phyloP scores from a whole-genome alignment of 1,284 basidiomycete genomes.

The Rhodotorula glutinis region DNA sequence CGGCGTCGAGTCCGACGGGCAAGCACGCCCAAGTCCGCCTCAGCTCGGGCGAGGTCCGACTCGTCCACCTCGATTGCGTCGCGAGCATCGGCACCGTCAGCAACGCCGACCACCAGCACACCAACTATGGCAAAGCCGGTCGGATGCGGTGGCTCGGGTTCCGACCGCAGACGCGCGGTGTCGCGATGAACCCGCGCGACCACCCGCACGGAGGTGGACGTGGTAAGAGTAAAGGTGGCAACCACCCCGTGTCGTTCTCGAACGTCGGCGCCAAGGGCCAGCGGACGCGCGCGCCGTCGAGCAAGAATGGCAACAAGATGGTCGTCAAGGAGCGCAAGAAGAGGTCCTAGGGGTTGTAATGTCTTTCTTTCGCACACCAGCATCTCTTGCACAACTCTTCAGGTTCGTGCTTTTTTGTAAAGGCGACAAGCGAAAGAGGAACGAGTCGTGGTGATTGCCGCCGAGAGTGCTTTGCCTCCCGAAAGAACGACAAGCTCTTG shows the following conservation, averaged over 20 bases:
- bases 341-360: neutral
- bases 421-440: too few relatives aligned
- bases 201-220: conserved; percentile 98
- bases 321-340: conserved; percentile 60
- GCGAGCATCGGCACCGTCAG: conserved; percentile 90
- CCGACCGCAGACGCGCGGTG: conserved; percentile 68
- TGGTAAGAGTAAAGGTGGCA: conserved; percentile 95
- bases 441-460: too few relatives aligned
- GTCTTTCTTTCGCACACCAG: neutral
- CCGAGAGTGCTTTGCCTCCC: too few relatives aligned
- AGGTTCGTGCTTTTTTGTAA: too few relatives aligned
- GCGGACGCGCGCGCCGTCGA: conserved; percentile 84
- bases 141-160: conserved; percentile 66
- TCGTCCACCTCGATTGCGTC: conserved; percentile 74
- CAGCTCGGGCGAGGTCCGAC: conserved; percentile 88
- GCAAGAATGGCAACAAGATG: conserved; percentile 90
- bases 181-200: conserved; percentile 97
- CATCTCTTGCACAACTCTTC: neutral
- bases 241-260: conserved; percentile 59
- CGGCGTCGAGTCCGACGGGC: conserved; percentile 58
- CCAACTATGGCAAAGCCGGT: conserved; percentile 86
- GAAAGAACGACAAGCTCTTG: too few relatives aligned
- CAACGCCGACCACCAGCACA: conserved; percentile 85
- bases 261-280: conserved; percentile 85
- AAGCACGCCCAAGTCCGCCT: conserved; percentile 77